These are phyloP conservation scores for Nicotiana rustica DNA, from an alignment of 305 asterid genomes.

Conservation along the genomic window DNA sequence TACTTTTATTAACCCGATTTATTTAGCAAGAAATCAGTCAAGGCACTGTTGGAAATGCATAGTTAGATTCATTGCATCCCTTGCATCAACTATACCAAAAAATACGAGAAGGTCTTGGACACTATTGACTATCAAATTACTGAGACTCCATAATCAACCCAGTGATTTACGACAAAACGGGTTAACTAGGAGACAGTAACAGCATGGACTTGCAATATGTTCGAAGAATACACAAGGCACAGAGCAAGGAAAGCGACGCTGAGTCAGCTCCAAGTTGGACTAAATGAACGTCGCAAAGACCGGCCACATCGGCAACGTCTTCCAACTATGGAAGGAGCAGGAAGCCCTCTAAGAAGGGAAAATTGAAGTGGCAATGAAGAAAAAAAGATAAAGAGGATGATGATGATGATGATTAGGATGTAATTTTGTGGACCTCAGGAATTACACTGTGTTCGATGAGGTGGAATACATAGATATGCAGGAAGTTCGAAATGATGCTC, in stretches of 20 bases:
- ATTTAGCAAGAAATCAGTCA: slow-evolving; percentile 2
- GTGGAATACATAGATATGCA: not conserved
- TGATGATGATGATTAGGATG: not conserved
- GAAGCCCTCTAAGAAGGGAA: not conserved
- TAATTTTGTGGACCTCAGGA: not conserved
- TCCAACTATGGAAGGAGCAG: not conserved
- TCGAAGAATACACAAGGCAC: not conserved
- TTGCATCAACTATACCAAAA: not conserved
- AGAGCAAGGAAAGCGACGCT: not conserved
- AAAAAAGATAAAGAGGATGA: not conserved
- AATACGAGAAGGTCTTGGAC: not conserved
- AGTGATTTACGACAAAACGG: not conserved
- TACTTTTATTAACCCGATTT: not conserved
- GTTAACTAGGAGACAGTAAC: not conserved
- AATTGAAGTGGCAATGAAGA: not conserved
- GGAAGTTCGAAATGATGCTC: not conserved
- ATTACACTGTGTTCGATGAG: not conserved
- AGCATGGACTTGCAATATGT: not conserved
- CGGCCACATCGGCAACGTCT: not conserved
- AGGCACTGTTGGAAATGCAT: not conserved
- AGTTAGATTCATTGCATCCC: not conserved
- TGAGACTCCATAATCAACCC: not conserved
- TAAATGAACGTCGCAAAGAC: not conserved
- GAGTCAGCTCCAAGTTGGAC: not conserved
- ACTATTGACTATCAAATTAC: slow-evolving; percentile 14